A percentile compares a stretch with the other conserved stretches of the same genome.
Evolutionary conservation across 2,329 filamentous ascomycete genomes (phyloP).

Genomic region (Ophiostoma perfectum): DNA sequence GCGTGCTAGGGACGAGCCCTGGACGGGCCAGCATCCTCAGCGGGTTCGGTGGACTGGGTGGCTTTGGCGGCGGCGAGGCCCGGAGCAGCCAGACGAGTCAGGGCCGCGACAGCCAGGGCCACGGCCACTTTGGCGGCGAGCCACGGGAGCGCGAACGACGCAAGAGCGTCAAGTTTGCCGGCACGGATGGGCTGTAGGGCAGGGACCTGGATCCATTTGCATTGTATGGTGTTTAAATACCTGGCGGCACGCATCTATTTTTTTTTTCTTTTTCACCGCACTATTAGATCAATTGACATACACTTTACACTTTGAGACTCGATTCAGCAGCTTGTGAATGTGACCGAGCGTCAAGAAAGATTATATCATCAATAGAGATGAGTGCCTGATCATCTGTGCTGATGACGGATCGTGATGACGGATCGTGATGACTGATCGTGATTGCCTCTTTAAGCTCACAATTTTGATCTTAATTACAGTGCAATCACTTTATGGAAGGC

Average conservation of each 20-base stretch:
- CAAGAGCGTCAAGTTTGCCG: slow-evolving; percentile 61
- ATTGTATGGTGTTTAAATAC: slow-evolving; percentile 1
- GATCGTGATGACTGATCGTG: background rate
- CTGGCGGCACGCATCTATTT: background rate
- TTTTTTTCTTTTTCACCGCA: background rate
- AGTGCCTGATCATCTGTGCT: too few species aligned
- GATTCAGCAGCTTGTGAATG: background rate
- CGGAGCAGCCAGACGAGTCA: background rate
- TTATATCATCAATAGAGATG: too few species aligned
- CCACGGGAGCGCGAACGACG: slow-evolving; percentile 47
- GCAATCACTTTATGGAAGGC: background rate
- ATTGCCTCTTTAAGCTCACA: background rate
- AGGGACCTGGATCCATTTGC: background rate
- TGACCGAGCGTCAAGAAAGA: too few species aligned
- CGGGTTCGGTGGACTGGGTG: background rate
- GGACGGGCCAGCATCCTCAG: slow-evolving; percentile 20
- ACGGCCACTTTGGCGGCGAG: slow-evolving; percentile 19
- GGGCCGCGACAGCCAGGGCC: background rate
- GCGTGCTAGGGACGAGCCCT: slow-evolving; percentile 9
- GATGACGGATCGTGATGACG: too few species aligned
- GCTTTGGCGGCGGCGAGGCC: background rate
- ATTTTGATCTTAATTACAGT: background rate
- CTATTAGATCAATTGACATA: background rate
- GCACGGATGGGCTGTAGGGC: slow-evolving; percentile 33
- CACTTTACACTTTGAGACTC: background rate